Evolutionary conservation across 202 grass and related monocot species (phyloP).

Genomic region (Cymbopogon flexuosus): DNA sequence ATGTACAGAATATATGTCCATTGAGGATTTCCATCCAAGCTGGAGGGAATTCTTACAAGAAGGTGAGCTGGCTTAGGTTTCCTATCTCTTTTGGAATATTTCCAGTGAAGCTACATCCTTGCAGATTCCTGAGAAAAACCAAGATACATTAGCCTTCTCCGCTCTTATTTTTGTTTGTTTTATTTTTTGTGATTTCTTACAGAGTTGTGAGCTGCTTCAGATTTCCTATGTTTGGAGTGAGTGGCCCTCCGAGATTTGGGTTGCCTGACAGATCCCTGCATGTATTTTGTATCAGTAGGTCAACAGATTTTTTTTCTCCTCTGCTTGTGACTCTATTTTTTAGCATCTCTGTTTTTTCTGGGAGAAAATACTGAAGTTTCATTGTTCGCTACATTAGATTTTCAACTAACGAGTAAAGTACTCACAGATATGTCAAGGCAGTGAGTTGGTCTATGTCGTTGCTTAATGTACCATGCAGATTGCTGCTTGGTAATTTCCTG

Average conservation of each 20-base stretch:
- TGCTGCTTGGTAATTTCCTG: conserved; percentile 59
- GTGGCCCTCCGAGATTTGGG: conserved; percentile 41
- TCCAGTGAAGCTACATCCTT: conserved; percentile 70
- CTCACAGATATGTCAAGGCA: conserved; percentile 68
- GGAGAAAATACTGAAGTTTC: conserved; percentile 10
- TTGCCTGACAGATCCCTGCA: conserved; percentile 89
- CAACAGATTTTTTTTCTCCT: not conserved
- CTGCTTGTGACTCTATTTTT: not conserved
- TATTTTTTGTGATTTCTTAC: conserved; percentile 43
- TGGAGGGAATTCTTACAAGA: conserved; percentile 58
- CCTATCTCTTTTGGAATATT: conserved; percentile 61
- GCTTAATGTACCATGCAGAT: conserved; percentile 57
- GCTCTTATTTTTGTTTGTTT: not conserved
- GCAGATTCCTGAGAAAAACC: conserved; percentile 62
- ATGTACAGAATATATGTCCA: conserved; percentile 11
- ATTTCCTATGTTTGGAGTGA: conserved; percentile 68
- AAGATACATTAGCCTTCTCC: conserved; percentile 7
- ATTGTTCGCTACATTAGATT: not conserved
- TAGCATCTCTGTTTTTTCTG: not conserved
- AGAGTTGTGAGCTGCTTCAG: conserved; percentile 61
- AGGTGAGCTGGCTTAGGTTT: conserved; percentile 53
- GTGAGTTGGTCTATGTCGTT: conserved; percentile 47
- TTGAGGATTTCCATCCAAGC: conserved; percentile 19
- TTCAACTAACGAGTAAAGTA: conserved; percentile 10
- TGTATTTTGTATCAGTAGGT: conserved; percentile 14